Evolutionary conservation across 1,284 basidiomycete species (phyloP).

Genomic region (Ceratobasidium sp.): DNA sequence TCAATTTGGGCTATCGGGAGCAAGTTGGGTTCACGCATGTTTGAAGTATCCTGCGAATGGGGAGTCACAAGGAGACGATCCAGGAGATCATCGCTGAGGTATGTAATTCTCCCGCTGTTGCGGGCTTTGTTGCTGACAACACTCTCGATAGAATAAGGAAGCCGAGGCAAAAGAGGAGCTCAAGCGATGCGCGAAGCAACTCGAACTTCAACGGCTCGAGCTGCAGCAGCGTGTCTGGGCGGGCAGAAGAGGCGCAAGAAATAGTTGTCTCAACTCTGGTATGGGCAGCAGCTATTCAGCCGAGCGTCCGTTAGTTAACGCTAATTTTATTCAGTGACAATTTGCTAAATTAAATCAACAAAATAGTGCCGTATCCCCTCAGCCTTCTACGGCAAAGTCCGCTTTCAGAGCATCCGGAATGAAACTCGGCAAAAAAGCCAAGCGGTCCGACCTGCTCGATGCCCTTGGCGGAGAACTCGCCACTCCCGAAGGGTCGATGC

Average conservation of each 20-base stretch:
- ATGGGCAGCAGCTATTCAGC: slow-evolving; percentile 70
- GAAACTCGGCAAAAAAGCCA: slow-evolving; percentile 98
- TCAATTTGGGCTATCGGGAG: slow-evolving; percentile 94
- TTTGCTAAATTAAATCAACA: not conserved
- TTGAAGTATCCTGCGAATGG: slow-evolving; percentile 94
- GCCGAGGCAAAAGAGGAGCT: slow-evolving; percentile 99
- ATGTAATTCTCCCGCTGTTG: slow-evolving; percentile 54
- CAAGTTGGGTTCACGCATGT: slow-evolving; percentile 94
- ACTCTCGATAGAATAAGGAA: slow-evolving; percentile 87
- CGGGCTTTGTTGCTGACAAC: not conserved
- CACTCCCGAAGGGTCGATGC: slow-evolving; percentile 65
- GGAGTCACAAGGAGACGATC: slow-evolving; percentile 99
- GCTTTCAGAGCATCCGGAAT: slow-evolving; percentile 97
- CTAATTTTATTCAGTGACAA: not conserved
- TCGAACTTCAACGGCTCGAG: slow-evolving; percentile 97
- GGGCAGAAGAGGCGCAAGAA: slow-evolving; percentile 60
- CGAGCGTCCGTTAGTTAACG: slow-evolving; percentile 39
- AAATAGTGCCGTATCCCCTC: slow-evolving; percentile 30
- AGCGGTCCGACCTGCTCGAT: slow-evolving; percentile 87
- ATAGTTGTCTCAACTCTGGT: slow-evolving; percentile 70
- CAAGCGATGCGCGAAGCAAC: slow-evolving; percentile 96
- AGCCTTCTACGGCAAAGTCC: slow-evolving; percentile 57
- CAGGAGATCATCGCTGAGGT: slow-evolving; percentile 98
- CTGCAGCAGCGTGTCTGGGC: slow-evolving; percentile 81
- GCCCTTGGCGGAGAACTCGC: slow-evolving; percentile 86